Evolutionary conservation across 192 early-diverging fungal species (phyloP).

Genomic region (Coemansia sp.): DNA sequence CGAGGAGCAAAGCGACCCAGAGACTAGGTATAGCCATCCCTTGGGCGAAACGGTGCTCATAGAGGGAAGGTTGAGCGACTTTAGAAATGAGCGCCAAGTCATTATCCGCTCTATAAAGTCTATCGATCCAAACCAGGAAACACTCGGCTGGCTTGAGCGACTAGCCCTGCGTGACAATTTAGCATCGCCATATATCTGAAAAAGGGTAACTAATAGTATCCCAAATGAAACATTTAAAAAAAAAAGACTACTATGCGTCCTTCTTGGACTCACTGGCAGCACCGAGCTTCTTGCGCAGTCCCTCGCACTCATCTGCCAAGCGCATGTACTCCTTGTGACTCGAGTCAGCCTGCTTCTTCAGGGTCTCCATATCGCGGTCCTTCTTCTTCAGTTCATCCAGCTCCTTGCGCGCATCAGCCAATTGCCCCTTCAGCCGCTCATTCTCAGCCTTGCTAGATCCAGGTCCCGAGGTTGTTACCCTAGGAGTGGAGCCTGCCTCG

Average conservation of each 20-base stretch:
- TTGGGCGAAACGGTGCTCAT: slow-evolving; percentile 38
- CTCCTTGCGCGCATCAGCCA: slow-evolving; percentile 47
- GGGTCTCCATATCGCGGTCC: slow-evolving; percentile 51
- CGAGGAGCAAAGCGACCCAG: slow-evolving; percentile 25
- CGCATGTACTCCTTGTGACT: slow-evolving; percentile 58
- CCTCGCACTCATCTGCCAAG: slow-evolving; percentile 49
- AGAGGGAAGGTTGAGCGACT: slow-evolving; percentile 36
- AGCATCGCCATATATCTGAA: neutral
- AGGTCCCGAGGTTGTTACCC: slow-evolving; percentile 25
- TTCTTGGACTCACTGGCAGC: slow-evolving; percentile 47
- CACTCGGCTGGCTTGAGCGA: slow-evolving; percentile 48
- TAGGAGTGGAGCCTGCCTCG: slow-evolving; percentile 13
- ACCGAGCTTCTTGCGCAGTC: slow-evolving; percentile 41
- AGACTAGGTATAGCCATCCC: slow-evolving; percentile 6
- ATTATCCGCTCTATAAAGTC: slow-evolving; percentile 21
- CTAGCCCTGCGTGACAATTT: slow-evolving; percentile 34
- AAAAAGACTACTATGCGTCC: slow-evolving; percentile 24
- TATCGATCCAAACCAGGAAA: slow-evolving; percentile 37
- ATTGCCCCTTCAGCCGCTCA: slow-evolving; percentile 41
- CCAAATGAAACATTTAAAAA: neutral
- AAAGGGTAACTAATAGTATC: slow-evolving; percentile 9
- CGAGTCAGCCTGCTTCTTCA: slow-evolving; percentile 57
- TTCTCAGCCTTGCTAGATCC: slow-evolving; percentile 33
- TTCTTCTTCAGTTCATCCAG: slow-evolving; percentile 49
- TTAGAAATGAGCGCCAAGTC: slow-evolving; percentile 38